Evolutionary conservation across 768 basidiomycete genomes (phyloP).

Genomic region (Mycena venus): DNA sequence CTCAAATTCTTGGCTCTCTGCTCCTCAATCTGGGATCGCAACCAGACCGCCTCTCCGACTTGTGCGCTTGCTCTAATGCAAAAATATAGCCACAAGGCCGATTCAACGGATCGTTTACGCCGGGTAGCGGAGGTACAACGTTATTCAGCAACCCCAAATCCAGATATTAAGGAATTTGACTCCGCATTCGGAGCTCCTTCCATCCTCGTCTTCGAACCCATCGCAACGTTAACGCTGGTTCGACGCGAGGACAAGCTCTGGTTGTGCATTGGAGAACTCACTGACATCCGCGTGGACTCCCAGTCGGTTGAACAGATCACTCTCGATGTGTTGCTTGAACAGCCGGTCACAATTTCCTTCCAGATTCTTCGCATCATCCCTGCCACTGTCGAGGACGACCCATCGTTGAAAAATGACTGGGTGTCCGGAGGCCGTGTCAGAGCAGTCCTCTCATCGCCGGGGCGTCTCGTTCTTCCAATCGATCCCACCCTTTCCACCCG

Average conservation of each 20-base stretch:
- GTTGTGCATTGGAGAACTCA: slow-evolving; percentile 42
- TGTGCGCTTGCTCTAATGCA: background rate
- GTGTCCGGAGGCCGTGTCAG: slow-evolving; percentile 23
- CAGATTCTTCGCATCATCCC: slow-evolving; percentile 42
- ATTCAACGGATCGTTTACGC: background rate
- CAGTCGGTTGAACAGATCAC: slow-evolving; percentile 27
- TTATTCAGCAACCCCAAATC: background rate
- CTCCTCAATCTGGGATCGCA: too few relatives aligned
- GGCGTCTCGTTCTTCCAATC: slow-evolving; percentile 38
- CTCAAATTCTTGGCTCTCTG: too few relatives aligned
- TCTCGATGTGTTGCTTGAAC: slow-evolving; percentile 37
- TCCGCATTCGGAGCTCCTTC: background rate
- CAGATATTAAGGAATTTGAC: background rate
- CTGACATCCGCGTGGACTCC: slow-evolving; percentile 37
- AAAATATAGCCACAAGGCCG: background rate
- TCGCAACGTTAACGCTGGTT: slow-evolving; percentile 41
- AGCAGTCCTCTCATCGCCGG: slow-evolving; percentile 27
- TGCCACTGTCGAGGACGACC: slow-evolving; percentile 36
- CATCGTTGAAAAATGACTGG: slow-evolving; percentile 41
- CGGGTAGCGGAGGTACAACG: background rate
- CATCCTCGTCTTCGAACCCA: slow-evolving; percentile 41
- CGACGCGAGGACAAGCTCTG: slow-evolving; percentile 32
- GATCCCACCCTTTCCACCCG: slow-evolving; percentile 37
- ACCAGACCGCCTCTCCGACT: too few relatives aligned
- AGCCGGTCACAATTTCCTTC: slow-evolving; percentile 30